Evolutionary conservation across 2,329 filamentous ascomycete genomes (phyloP).

Genomic region (Calycina marina): DNA sequence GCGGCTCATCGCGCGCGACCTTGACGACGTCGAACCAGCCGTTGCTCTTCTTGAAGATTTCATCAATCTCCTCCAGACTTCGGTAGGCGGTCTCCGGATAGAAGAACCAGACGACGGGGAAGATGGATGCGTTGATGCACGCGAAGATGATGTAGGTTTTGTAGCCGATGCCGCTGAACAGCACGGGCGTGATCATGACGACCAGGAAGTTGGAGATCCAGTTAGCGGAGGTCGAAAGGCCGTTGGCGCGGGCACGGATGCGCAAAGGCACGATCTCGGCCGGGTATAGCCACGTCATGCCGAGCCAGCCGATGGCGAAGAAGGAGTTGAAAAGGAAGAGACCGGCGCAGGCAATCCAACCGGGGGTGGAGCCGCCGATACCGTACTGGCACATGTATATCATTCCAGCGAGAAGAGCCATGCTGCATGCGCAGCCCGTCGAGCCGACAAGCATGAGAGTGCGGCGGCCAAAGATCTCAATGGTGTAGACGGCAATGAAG

Average conservation of each 20-base stretch:
- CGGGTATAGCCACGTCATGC: slow-evolving; percentile 41
- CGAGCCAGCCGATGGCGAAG: slow-evolving; percentile 36
- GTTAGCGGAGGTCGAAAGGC: slow-evolving; percentile 28
- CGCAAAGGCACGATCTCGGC: slow-evolving; percentile 39
- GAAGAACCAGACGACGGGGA: slow-evolving; percentile 38
- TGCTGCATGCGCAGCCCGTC: background rate
- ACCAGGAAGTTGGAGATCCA: slow-evolving; percentile 44
- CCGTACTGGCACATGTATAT: background rate
- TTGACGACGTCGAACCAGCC: slow-evolving; percentile 29
- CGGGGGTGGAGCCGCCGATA: slow-evolving; percentile 15
- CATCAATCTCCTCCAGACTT: slow-evolving; percentile 52
- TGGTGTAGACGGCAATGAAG: slow-evolving; percentile 26
- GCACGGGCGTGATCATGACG: slow-evolving; percentile 24
- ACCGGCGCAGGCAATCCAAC: slow-evolving; percentile 18
- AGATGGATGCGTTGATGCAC: slow-evolving; percentile 18
- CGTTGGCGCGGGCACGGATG: slow-evolving; percentile 41
- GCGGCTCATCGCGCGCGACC: slow-evolving; percentile 33
- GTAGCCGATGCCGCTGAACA: slow-evolving; percentile 36
- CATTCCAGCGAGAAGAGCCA: background rate
- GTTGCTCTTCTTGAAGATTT: slow-evolving; percentile 43
- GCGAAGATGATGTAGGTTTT: slow-evolving; percentile 54
- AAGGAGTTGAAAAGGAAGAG: slow-evolving; percentile 39
- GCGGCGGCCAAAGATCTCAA: slow-evolving; percentile 47
- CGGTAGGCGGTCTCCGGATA: slow-evolving; percentile 51
- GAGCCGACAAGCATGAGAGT: slow-evolving; percentile 52